Evolutionary conservation across 1,284 basidiomycete species (phyloP).

Genomic region (Pseudozyma flocculosa): DNA sequence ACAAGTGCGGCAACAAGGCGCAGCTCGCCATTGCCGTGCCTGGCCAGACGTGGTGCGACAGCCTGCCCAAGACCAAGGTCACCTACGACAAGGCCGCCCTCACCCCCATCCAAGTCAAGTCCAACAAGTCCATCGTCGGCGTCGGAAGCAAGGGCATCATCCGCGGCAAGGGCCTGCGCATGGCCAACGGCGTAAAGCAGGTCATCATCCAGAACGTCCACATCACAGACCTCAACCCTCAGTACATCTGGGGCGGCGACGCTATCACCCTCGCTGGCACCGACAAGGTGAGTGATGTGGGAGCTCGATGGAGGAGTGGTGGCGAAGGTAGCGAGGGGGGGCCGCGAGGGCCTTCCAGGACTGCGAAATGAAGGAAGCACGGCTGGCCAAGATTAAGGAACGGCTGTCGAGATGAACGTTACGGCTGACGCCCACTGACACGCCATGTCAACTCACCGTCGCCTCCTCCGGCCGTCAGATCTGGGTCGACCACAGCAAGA

Average conservation of each 20-base stretch:
- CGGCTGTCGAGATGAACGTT: too few species aligned
- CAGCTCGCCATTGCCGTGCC: conserved; percentile 56
- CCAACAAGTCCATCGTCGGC: conserved; percentile 20
- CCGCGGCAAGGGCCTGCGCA: conserved; percentile 40
- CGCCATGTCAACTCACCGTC: too few species aligned
- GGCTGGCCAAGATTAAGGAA: too few species aligned
- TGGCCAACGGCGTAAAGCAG: conserved; percentile 33
- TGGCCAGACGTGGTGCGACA: conserved; percentile 55
- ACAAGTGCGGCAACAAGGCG: conserved; percentile 54
- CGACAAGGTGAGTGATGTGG: too few species aligned
- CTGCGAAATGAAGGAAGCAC: too few species aligned
- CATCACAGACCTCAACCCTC: conserved; percentile 37
- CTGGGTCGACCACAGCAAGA: conserved; percentile 48
- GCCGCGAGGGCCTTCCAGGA: too few species aligned
- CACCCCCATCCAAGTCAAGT: conserved; percentile 5
- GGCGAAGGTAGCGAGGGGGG: too few species aligned
- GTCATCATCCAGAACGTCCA: conserved; percentile 58
- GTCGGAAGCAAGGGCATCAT: conserved; percentile 52
- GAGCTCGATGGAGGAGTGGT: too few species aligned
- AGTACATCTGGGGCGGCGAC: conserved; percentile 44
- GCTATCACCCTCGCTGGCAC: conserved; percentile 31
- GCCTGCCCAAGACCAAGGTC: conserved; percentile 8
- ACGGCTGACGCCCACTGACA: too few species aligned
- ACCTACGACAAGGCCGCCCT: conserved; percentile 44
- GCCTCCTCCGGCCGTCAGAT: too few species aligned